These are phyloP conservation scores for Malassezia sympodialis DNA, from an alignment of 1,284 basidiomycete genomes.

Conservation along the genomic window DNA sequence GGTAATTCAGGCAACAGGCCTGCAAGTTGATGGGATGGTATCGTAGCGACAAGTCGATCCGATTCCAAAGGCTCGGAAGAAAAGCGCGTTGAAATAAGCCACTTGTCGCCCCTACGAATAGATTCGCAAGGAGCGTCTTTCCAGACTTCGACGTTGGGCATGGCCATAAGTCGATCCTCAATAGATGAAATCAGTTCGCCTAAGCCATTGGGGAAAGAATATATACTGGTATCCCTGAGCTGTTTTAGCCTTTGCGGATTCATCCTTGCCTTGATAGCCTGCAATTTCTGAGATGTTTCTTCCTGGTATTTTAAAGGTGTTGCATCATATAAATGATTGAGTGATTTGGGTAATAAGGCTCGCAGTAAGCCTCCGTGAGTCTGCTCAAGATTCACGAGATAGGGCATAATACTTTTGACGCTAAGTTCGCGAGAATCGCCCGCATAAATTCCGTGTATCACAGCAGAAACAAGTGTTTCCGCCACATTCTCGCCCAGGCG, in stretches of 20 bases:
- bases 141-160: slow-evolving; percentile 58
- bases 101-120: slow-evolving; percentile 16
- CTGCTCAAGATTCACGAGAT: slow-evolving; percentile 62
- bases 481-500: slow-evolving; percentile 67
- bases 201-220: slow-evolving; percentile 70
- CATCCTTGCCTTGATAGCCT: slow-evolving; percentile 49
- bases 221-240: slow-evolving; percentile 60
- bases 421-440: slow-evolving; percentile 68
- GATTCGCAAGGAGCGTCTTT: slow-evolving; percentile 49
- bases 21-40: slow-evolving; percentile 27
- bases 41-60: slow-evolving; percentile 49
- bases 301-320: slow-evolving; percentile 6
- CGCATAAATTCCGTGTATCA: slow-evolving; percentile 88
- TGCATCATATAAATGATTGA: slow-evolving; percentile 22
- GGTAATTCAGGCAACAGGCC: slow-evolving; percentile 41
- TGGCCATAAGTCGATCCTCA: slow-evolving; percentile 51
- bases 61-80: slow-evolving; percentile 15
- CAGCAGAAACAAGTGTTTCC: slow-evolving; percentile 64
- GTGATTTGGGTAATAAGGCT: slow-evolving; percentile 53
- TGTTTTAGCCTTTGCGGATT: slow-evolving; percentile 52
- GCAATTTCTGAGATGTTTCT: slow-evolving; percentile 17
- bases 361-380: slow-evolving; percentile 62
- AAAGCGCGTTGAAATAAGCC: background rate
- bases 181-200: slow-evolving; percentile 60
- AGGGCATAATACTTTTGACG: slow-evolving; percentile 65